These are phyloP conservation scores for Geosiphon pyriformis DNA, from an alignment of 192 early-diverging fungal species.

Conservation along the genomic window DNA sequence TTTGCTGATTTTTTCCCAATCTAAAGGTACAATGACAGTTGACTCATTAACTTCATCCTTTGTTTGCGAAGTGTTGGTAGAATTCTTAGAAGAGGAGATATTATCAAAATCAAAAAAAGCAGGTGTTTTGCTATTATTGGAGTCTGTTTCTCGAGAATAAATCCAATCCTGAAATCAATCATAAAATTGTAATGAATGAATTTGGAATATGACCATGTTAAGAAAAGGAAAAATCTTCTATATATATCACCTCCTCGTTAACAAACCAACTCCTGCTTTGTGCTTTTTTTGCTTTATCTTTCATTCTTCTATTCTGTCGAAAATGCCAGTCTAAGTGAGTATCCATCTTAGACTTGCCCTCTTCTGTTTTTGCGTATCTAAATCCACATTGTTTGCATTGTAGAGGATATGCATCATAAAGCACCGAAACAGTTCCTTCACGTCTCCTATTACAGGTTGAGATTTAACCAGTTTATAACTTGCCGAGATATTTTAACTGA, in stretches of 20 bases:
- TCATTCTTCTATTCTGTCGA: slow-evolving; percentile 82
- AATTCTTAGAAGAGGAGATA: not conserved
- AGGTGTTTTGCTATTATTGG: slow-evolving; percentile 28
- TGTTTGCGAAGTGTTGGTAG: slow-evolving; percentile 25
- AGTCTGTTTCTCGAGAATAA: slow-evolving; percentile 36
- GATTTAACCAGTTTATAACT: too few relatives aligned
- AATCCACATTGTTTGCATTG: slow-evolving; percentile 94
- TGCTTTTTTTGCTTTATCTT: slow-evolving; percentile 79
- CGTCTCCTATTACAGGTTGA: slow-evolving; percentile 39
- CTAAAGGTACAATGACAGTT: slow-evolving; percentile 20
- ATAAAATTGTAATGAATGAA: slow-evolving; percentile 7
- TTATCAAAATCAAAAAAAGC: slow-evolving; percentile 31
- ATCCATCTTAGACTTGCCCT: slow-evolving; percentile 69
- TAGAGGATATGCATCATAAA: slow-evolving; percentile 71
- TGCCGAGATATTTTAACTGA: too few relatives aligned
- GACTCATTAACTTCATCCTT: slow-evolving; percentile 30
- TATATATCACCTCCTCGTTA: slow-evolving; percentile 42
- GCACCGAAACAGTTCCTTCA: slow-evolving; percentile 52
- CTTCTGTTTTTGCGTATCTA: slow-evolving; percentile 62
- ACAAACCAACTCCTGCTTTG: slow-evolving; percentile 87
- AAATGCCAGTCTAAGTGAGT: slow-evolving; percentile 96
- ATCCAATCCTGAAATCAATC: slow-evolving; percentile 35
- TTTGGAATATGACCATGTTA: not conserved
- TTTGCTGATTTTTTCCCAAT: slow-evolving; percentile 36
- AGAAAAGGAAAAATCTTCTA: not conserved